phyloP scores from a whole-genome alignment of 495 filamentous ascomycete genomes.

The Echria macrotheca region DNA sequence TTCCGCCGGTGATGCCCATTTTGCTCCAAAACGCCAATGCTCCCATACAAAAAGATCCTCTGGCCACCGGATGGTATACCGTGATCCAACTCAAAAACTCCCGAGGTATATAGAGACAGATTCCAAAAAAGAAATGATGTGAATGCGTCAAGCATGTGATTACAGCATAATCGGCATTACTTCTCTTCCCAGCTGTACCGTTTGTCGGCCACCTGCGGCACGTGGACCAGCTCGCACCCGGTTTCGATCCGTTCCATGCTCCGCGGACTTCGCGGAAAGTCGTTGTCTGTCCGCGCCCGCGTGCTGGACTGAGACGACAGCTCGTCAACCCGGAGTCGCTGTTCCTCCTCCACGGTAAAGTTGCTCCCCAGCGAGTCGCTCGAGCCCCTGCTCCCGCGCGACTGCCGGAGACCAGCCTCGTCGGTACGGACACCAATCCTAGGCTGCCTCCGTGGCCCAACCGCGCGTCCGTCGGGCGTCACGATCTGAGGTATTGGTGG shows the following conservation, averaged over 20 bases:
- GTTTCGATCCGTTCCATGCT: conserved; percentile 36
- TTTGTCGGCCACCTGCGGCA: conserved; percentile 46
- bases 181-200: conserved; percentile 47
- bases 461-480: conserved; percentile 24
- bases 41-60: background rate
- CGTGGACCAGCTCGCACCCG: conserved; percentile 43
- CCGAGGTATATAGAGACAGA: conserved; percentile 5
- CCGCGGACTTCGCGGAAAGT: conserved; percentile 25
- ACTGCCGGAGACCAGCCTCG: conserved; percentile 14
- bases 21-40: conserved; percentile 7
- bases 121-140: background rate
- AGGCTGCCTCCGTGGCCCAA: conserved; percentile 6
- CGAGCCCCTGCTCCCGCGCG: conserved; percentile 24
- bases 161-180: background rate
- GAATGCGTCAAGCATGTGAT: conserved; percentile 13
- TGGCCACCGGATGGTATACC: too few species aligned
- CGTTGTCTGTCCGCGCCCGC: conserved; percentile 8
- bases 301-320: conserved; percentile 7
- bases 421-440: conserved; percentile 13
- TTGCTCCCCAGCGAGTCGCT: conserved; percentile 46
- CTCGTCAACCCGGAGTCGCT: conserved; percentile 16
- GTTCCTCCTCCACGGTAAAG: conserved; percentile 45
- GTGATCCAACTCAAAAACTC: too few species aligned
- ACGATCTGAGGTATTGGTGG: conserved; percentile 32
- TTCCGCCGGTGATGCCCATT: too few species aligned